These are phyloP conservation scores for Mycogone perniciosa DNA, from an alignment of 2,329 filamentous ascomycete species.

Conservation along the genomic window DNA sequence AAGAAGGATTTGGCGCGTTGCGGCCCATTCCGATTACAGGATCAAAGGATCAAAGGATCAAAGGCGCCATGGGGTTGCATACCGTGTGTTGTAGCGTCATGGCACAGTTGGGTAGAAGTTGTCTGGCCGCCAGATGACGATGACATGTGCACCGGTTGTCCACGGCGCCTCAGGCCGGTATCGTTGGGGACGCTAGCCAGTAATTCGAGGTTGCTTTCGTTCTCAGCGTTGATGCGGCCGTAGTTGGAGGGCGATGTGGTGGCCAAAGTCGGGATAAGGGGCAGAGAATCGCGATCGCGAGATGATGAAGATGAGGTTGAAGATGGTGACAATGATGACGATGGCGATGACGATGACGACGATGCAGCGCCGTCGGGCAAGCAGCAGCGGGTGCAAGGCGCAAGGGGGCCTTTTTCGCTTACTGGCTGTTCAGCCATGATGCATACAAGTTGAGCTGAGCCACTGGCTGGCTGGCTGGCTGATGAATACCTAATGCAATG, in stretches of 20 bases:
- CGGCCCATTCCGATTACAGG: too few relatives aligned
- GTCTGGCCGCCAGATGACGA: background rate
- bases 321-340: background rate
- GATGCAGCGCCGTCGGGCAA: background rate
- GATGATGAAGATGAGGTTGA: constrained; percentile 3
- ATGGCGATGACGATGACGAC: background rate
- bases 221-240: constrained; percentile 30
- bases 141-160: constrained; percentile 3
- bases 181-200: constrained; percentile 24
- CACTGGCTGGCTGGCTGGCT: too few relatives aligned
- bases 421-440: too few relatives aligned
- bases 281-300: constrained; percentile 1
- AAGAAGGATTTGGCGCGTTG: too few relatives aligned
- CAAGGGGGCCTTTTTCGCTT: background rate
- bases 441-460: too few relatives aligned
- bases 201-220: constrained; percentile 28
- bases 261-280: constrained; percentile 14
- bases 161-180: constrained; percentile 1
- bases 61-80: constrained; percentile 6
- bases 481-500: too few relatives aligned
- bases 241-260: constrained; percentile 22
- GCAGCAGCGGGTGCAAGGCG: background rate
- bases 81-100: constrained; percentile 8
- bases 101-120: background rate
- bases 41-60: background rate